Evolutionary conservation across 1,284 basidiomycete species (phyloP), one percentile per base, ranked within the genome.

Genomic region (Microbotryum saponariae): DNA sequence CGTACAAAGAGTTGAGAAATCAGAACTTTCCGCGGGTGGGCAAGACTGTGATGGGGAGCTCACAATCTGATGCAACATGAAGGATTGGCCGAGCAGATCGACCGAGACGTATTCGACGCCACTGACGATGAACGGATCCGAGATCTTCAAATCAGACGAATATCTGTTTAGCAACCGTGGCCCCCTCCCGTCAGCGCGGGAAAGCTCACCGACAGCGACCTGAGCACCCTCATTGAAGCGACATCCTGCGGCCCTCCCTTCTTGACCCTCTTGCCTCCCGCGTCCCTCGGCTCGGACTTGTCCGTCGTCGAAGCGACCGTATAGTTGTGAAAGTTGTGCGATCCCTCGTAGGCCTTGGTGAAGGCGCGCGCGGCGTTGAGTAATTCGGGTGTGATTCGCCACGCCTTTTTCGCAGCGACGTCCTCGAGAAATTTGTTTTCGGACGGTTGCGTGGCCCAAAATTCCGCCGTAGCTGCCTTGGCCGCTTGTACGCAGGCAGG

Each of bases 81-180:
- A 99, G 70, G 90, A 93, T 76, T 98, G 96, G 0, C 94, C 96
- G 72, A 97, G 91, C 73, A 97, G 87, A 67, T 89, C 81, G 42
- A 98, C 86, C 55, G 87, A 88, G 55, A 98, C 85, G 93, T 94
- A 98, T 74, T 99, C 94, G 1, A 89, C 93, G 37, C 86, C 86
- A 21, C 90, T 88, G 70, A 92, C 87, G 5, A 94, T 85, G 6
- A 82, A 83, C 29, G 90, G 90, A 56, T 91, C 87, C 6, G 80
- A 76, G 51, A 91, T 79, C 88, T 91, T 67, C 4, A 47, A n/a
- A 44, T 27, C 7, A 46, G 16, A 20, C 21, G 1, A 46, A 18
- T 58, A 4, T 2, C 9, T n/a, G 55, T 20, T 49, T 21, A 42
- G 37, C 16, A 16, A 16, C 3, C 37, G 10, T 18, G 16, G 12